Evolutionary conservation across 805 yeast genomes (phyloP).

Genomic region (Helenozyma rhizophorensis): DNA sequence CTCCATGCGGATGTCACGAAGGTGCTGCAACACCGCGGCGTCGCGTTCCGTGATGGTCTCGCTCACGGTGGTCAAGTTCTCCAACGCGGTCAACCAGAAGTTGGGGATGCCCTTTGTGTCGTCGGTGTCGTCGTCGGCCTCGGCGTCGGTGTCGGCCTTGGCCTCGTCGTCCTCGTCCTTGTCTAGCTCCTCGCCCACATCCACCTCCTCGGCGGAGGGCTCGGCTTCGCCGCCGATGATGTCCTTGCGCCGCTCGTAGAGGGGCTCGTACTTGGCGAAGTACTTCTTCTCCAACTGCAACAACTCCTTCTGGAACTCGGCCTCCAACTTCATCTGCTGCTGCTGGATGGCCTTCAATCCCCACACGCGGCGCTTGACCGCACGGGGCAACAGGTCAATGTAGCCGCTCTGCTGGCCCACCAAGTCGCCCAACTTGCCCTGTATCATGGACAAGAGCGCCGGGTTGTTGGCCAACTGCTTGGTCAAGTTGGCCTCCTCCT

Average conservation of each 20-base stretch:
- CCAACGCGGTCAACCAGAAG: slow-evolving; percentile 95
- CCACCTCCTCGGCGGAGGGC: slow-evolving; percentile 76
- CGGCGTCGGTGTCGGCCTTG: slow-evolving; percentile 41
- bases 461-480: slow-evolving; percentile 71
- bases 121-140: slow-evolving; percentile 34
- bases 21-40: slow-evolving; percentile 68
- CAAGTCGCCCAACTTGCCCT: slow-evolving; percentile 78
- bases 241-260: slow-evolving; percentile 67
- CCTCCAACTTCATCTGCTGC: slow-evolving; percentile 77
- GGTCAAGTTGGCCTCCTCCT: slow-evolving; percentile 26
- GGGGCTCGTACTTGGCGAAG: slow-evolving; percentile 66
- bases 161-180: slow-evolving; percentile 47
- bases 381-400: slow-evolving; percentile 66
- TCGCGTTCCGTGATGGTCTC: slow-evolving; percentile 89
- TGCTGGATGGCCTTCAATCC: slow-evolving; percentile 81
- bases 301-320: slow-evolving; percentile 86
- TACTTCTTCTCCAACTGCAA: slow-evolving; percentile 81
- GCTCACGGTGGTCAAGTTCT: slow-evolving; percentile 73
- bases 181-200: slow-evolving; percentile 69
- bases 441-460: slow-evolving; percentile 77
- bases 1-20: slow-evolving; percentile 70
- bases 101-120: slow-evolving; percentile 76
- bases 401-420: slow-evolving; percentile 89
- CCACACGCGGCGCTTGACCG: slow-evolving; percentile 69
- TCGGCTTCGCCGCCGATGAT: slow-evolving; percentile 69